These are phyloP conservation scores for Oryza longistaminata DNA, from an alignment of 176 grass and related monocot species.

Conservation along the genomic window DNA sequence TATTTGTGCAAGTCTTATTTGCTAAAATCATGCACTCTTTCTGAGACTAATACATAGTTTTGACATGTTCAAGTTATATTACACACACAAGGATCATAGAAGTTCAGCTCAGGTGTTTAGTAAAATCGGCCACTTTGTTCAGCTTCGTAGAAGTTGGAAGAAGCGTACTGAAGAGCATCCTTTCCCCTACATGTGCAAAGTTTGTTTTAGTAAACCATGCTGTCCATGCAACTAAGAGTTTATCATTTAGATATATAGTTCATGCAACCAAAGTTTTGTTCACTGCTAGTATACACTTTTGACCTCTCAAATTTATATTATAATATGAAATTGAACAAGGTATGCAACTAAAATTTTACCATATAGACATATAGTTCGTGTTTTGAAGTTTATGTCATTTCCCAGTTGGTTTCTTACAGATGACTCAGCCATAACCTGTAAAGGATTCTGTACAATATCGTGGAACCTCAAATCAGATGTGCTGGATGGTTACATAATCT, in stretches of 20 bases:
- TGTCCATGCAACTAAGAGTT: not conserved
- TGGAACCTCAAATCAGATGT: conserved; percentile 88
- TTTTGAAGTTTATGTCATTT: conserved; percentile 35
- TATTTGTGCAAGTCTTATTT: too few relatives aligned
- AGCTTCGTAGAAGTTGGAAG: not conserved
- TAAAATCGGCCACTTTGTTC: conserved; percentile 7
- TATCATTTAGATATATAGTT: not conserved
- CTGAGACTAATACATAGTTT: too few relatives aligned
- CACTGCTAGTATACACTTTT: not conserved
- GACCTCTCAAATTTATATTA: not conserved
- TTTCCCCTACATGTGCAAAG: not conserved
- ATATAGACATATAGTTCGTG: not conserved
- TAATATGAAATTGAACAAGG: conserved; percentile 2
- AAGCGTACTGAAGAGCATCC: not conserved
- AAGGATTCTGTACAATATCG: conserved; percentile 77
- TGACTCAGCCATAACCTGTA: conserved; percentile 57
- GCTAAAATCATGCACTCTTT: too few relatives aligned
- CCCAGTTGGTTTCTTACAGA: conserved; percentile 56
- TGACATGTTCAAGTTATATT: too few relatives aligned
- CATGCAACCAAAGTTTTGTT: conserved; percentile 6
- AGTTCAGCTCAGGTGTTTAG: not conserved
- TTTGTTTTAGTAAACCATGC: not conserved
- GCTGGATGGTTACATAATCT: conserved; percentile 62
- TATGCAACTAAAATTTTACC: conserved; percentile 1
- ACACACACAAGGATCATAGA: too few relatives aligned